Conservation (phyloP, 2,329 filamentous ascomycete species). For the Juglanconis sp. region DNA sequence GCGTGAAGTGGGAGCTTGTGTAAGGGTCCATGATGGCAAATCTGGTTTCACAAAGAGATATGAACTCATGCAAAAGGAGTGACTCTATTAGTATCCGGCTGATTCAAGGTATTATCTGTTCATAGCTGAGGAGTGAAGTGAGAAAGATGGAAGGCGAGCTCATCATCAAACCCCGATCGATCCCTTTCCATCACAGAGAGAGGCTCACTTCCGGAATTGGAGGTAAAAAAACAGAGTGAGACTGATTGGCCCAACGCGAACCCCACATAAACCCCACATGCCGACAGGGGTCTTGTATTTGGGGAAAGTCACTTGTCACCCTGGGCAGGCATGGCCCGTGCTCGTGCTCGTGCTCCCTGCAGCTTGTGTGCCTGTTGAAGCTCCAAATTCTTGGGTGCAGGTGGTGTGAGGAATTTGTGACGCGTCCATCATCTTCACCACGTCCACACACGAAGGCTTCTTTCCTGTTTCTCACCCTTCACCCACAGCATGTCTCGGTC, state of each 20-base stretch:
- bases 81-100: background rate
- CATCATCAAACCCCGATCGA: background rate
- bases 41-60: background rate
- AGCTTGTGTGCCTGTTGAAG: background rate
- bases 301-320: background rate
- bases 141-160: background rate
- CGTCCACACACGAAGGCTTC: background rate
- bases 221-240: background rate
- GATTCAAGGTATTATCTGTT: background rate
- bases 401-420: background rate
- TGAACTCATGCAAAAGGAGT: background rate
- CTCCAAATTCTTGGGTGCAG: background rate
- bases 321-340: constrained; percentile 8
- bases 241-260: constrained; percentile 11
- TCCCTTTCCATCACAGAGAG: background rate
- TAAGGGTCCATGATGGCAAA: constrained; percentile 5
- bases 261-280: background rate
- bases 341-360: constrained; percentile 14
- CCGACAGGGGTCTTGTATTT: background rate
- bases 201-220: background rate
- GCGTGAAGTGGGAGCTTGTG: constrained; percentile 17
- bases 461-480: background rate
- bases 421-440: background rate
- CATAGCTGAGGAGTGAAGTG: background rate
- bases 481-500: constrained; percentile 36